phyloP scores from a whole-genome alignment of 1,139 yeast species.

The Magnusiomyces clavatus region DNA sequence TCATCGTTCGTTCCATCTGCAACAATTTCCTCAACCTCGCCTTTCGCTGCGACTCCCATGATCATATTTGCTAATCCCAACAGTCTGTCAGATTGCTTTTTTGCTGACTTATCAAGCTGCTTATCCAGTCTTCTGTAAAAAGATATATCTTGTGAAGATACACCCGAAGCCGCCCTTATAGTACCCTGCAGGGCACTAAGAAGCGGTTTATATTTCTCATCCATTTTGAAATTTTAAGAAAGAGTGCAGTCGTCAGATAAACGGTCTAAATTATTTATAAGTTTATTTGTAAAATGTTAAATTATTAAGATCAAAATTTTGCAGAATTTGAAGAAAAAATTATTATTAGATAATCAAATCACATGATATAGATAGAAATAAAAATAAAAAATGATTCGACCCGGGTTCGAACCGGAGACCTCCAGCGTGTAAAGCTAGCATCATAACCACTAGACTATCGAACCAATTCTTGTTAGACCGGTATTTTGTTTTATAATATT shows the following conservation, averaged over 20 bases:
- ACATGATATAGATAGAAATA: too few relatives aligned
- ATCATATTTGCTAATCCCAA: conserved; percentile 49
- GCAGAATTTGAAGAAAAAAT: too few relatives aligned
- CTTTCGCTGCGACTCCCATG: conserved; percentile 38
- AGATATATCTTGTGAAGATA: conserved; percentile 73
- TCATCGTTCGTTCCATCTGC: conserved; percentile 37
- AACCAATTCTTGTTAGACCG: not conserved
- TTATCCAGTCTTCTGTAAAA: conserved; percentile 67
- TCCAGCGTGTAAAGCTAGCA: too few relatives aligned
- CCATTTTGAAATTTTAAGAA: conserved; percentile 9
- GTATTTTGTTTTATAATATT: too few relatives aligned
- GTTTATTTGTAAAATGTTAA: too few relatives aligned
- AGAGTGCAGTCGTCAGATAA: not conserved
- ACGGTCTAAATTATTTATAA: too few relatives aligned
- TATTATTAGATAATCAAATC: too few relatives aligned
- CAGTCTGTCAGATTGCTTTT: conserved; percentile 39
- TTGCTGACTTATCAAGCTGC: conserved; percentile 38
- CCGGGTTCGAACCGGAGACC: too few relatives aligned
- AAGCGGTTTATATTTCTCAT: conserved; percentile 19
- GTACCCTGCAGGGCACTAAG: conserved; percentile 30
- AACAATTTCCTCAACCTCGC: conserved; percentile 23
- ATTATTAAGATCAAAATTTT: too few relatives aligned
- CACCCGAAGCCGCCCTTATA: conserved; percentile 61
- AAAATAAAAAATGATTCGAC: too few relatives aligned
- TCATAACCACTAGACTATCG: not conserved